Percentiles rank a stretch among this genome's conserved stretches.
These are phyloP conservation scores for Golovinomyces cichoracearum DNA, from an alignment of 2,329 filamentous ascomycete genomes.

Conservation along the genomic window DNA sequence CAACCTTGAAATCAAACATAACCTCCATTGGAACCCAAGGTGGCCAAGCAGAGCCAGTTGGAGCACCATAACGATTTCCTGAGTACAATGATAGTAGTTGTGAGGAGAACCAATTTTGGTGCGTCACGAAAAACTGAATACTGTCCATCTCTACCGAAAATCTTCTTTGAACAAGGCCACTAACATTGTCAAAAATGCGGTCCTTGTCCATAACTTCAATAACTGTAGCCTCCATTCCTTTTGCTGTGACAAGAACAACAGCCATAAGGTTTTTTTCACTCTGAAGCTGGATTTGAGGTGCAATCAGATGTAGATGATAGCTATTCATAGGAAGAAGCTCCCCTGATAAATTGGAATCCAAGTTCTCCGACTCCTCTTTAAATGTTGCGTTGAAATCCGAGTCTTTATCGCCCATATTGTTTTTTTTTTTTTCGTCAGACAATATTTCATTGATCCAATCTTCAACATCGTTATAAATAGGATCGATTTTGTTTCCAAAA, in stretches of 20 bases:
- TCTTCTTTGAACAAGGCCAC: conserved; percentile 77
- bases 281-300: conserved; percentile 90
- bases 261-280: conserved; percentile 96
- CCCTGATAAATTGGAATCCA: conserved; percentile 51
- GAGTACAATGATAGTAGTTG: conserved; percentile 80
- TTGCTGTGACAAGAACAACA: conserved; percentile 86
- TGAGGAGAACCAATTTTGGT: conserved; percentile 67
- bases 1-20: conserved; percentile 85
- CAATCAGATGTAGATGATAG: conserved; percentile 84
- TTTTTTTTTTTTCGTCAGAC: conserved; percentile 59
- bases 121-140: conserved; percentile 92
- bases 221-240: conserved; percentile 94
- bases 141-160: conserved; percentile 94
- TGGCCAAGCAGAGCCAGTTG: conserved; percentile 69
- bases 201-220: conserved; percentile 96
- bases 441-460: conserved; percentile 69
- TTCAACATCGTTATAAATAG: conserved; percentile 38
- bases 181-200: conserved; percentile 73
- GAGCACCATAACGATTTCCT: conserved; percentile 72
- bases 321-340: conserved; percentile 81
- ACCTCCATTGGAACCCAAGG: conserved; percentile 97
- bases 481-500: conserved; percentile 4
- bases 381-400: conserved; percentile 14
- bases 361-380: conserved; percentile 28
- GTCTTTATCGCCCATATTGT: conserved; percentile 35